Percentiles rank a stretch among this genome's conserved stretches.
Conservation (phyloP, 768 basidiomycete species). For the Tricholoma saponaceum region DNA sequence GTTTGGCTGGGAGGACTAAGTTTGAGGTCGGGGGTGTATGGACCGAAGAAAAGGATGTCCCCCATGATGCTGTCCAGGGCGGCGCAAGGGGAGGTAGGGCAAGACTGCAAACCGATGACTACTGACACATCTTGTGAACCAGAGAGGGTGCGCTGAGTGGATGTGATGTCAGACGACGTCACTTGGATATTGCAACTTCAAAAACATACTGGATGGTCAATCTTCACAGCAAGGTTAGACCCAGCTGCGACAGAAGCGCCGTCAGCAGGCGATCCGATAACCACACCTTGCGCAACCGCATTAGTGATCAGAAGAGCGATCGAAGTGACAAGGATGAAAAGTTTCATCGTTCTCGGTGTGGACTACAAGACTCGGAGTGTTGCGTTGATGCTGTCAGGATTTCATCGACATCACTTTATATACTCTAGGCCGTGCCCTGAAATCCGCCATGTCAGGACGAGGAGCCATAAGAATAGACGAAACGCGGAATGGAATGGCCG, state of each 20-base stretch:
- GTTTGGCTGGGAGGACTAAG: conserved; percentile 39
- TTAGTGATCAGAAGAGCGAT: conserved; percentile 19
- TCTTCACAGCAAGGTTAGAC: conserved; percentile 34
- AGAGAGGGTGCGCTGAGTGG: conserved; percentile 21
- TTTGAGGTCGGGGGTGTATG: conserved; percentile 30
- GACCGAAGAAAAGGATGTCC: conserved; percentile 43
- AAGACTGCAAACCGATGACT: conserved; percentile 18
- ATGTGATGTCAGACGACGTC: no score
- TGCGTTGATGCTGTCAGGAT: no score
- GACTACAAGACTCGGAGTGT: no score
- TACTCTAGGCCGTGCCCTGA: no score
- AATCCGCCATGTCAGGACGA: no score
- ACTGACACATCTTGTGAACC: conserved; percentile 38
- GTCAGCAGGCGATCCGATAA: conserved; percentile 38
- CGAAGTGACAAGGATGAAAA: no score
- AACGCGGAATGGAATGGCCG: no score
- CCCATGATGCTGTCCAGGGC: conserved; percentile 27
- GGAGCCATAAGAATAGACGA: no score
- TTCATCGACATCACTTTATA: no score
- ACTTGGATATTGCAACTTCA: no score
- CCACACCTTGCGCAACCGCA: conserved; percentile 36
- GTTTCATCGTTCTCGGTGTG: no score
- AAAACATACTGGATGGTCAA: conserved; percentile 27
- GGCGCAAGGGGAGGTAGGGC: conserved; percentile 19
- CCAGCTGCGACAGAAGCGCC: conserved; percentile 33